Conservation (phyloP, 116 monocot genomes). For the Papilionanthe hybrid region DNA sequence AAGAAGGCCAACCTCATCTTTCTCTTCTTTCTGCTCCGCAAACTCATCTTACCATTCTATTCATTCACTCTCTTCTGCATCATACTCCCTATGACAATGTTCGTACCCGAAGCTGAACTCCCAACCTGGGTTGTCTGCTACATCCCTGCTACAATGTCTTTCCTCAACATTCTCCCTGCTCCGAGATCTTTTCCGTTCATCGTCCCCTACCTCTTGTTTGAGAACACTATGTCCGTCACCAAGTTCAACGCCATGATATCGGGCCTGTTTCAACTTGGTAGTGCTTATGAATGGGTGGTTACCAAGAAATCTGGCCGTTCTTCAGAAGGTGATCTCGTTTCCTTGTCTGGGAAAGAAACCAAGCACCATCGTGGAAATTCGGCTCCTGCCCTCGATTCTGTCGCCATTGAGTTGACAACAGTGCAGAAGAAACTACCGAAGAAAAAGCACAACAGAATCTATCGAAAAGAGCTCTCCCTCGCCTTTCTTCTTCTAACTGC, state of each 20-base stretch:
- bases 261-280: conserved; percentile 65
- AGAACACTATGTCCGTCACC: conserved; percentile 95
- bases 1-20: conserved; percentile 81
- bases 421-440: conserved; percentile 24
- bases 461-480: conserved; percentile 72
- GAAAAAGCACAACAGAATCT: conserved; percentile 46
- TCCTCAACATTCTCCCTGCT: conserved; percentile 76
- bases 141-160: conserved; percentile 66
- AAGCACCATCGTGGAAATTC: conserved; percentile 12
- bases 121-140: conserved; percentile 93
- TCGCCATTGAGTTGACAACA: conserved; percentile 12
- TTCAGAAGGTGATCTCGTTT: conserved; percentile 60
- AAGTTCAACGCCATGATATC: conserved; percentile 95
- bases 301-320: conserved; percentile 87
- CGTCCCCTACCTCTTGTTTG: conserved; percentile 82
- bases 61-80: conserved; percentile 86
- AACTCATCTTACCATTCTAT: conserved; percentile 87
- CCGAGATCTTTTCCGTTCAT: conserved; percentile 81
- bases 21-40: conserved; percentile 77
- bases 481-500: conserved; percentile 73
- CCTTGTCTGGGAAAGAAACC: conserved; percentile 36
- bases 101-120: conserved; percentile 81
- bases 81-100: conserved; percentile 88
- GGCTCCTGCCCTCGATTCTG: not conserved
- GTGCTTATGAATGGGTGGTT: conserved; percentile 89